A percentile compares a stretch with the other conserved stretches of the same genome.
Evolutionary conservation across 495 filamentous ascomycete genomes (phyloP).

Genomic region (Penicillium coprophilum): DNA sequence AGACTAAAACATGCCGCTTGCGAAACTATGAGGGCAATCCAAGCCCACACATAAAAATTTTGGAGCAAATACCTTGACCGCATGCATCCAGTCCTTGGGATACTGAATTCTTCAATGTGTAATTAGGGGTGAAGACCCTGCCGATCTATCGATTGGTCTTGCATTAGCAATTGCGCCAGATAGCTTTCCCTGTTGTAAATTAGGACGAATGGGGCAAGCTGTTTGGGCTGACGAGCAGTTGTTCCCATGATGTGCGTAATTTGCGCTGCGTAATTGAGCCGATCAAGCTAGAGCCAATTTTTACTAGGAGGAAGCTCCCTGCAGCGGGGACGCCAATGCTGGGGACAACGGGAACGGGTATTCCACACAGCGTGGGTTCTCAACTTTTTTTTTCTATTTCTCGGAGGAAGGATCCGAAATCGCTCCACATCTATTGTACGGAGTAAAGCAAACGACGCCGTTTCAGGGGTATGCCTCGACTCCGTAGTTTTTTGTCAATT

Average conservation of each 20-base stretch:
- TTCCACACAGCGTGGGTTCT: conserved; percentile 7
- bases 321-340: conserved; percentile 15
- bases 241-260: conserved; percentile 10
- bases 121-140: conserved; percentile 10
- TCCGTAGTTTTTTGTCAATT: too few relatives aligned
- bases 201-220: conserved; percentile 3
- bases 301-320: conserved; percentile 5
- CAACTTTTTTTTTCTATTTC: conserved; percentile 11
- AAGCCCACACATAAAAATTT: neutral
- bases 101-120: conserved; percentile 8
- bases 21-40: neutral
- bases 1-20: neutral
- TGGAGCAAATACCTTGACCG: conserved; percentile 8
- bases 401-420: conserved; percentile 10
- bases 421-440: conserved; percentile 13
- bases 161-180: neutral
- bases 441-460: neutral
- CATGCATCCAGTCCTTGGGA: conserved; percentile 16
- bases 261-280: neutral
- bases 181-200: neutral
- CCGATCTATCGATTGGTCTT: conserved; percentile 13
- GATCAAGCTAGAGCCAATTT: conserved; percentile 2
- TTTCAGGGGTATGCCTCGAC: neutral
- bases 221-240: conserved; percentile 4
- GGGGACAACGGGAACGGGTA: conserved; percentile 9